Conservation (phyloP, 2,329 filamentous ascomycete genomes). For the Dissoconium aciculare region DNA sequence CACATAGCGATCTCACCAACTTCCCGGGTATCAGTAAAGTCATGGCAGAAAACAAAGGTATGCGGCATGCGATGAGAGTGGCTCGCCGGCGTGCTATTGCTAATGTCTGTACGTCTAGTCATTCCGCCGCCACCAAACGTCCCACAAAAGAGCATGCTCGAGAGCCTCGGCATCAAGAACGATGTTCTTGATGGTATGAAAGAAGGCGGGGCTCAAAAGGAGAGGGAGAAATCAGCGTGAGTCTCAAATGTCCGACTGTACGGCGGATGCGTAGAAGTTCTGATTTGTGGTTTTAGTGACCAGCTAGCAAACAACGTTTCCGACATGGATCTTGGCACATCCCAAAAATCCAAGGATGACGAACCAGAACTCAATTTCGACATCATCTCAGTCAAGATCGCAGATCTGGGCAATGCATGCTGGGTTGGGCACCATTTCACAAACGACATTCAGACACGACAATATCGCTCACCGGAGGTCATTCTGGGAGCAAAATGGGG, state of each 20-base stretch:
- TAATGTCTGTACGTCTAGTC: no score
- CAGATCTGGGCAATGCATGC: conserved; percentile 92
- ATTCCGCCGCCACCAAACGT: conserved; percentile 22
- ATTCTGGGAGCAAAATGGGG: conserved; percentile 97
- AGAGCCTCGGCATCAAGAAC: conserved; percentile 38
- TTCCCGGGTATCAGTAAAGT: conserved; percentile 60
- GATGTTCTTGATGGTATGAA: conserved; percentile 8
- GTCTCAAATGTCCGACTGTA: conserved; percentile 32
- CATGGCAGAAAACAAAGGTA: conserved; percentile 57
- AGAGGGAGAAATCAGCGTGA: conserved; percentile 88
- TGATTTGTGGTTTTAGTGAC: conserved; percentile 38
- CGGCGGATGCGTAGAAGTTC: no score
- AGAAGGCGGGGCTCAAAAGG: conserved; percentile 46
- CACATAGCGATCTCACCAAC: conserved; percentile 53
- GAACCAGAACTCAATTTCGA: conserved; percentile 44
- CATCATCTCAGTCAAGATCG: conserved; percentile 96
- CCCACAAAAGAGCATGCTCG: conserved; percentile 42
- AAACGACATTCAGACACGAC: conserved; percentile 95
- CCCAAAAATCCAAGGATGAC: conserved; percentile 43
- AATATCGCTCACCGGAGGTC: conserved; percentile 93
- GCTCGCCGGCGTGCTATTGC: no score
- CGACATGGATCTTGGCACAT: conserved; percentile 80
- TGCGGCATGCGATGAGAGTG: no score
- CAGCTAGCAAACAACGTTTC: conserved; percentile 85
- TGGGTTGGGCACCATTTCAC: conserved; percentile 99